Base-by-base conservation (phyloP, 495 filamentous ascomycete genomes). In the Margaritispora aquatica region DNA sequence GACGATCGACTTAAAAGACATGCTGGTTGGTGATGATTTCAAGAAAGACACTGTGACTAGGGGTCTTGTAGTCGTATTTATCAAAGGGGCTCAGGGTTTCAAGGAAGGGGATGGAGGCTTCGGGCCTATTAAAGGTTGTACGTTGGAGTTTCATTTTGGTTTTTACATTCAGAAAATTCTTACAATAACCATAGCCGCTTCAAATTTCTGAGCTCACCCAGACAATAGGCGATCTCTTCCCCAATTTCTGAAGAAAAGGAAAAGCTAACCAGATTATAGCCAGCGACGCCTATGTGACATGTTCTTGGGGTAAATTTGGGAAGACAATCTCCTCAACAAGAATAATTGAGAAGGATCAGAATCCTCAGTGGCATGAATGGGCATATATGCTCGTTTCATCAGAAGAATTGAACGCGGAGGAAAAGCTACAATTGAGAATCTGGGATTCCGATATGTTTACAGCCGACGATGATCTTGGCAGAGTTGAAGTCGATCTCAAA, bases 241-340 rank as follows among this genome's bases (percentile, higher is more conserved):
- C n/a, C n/a, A n/a, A n/a, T n/a, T n/a, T n/a, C n/a, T n/a, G n/a
- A n/a, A n/a, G n/a, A n/a, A n/a, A n/a, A n/a, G n/a, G n/a, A n/a
- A n/a, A n/a, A n/a, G n/a, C n/a, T n/a, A n/a, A n/a, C n/a, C n/a
- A n/a, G n/a, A n/a, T n/a, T n/a, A n/a, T n/a, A n/a, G n/a, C 82
- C 22, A 80, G 83, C 22, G 87, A 90, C 68, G 72, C 80, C 1
- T 90, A 89, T 64, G 82, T 89, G 24, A 81, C 78, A 10, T 81
- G 88, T 17, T 85, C 83, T 10, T 90, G 87, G 84, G 85, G 83
- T 17, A 90, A 89, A 60, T 88, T 88, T 64, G 84, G 85, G 50
- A 89, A 89, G 61, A 83, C 87, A 34, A 70, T 85, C 48, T 77
- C 67, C 55, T 83, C 80, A 44, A 89, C 77, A 29, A 83, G 79